Evolutionary conservation across 345 rosid species (phyloP), one percentile per base, ranked within the genome.

Genomic region (Theobroma cacao): DNA sequence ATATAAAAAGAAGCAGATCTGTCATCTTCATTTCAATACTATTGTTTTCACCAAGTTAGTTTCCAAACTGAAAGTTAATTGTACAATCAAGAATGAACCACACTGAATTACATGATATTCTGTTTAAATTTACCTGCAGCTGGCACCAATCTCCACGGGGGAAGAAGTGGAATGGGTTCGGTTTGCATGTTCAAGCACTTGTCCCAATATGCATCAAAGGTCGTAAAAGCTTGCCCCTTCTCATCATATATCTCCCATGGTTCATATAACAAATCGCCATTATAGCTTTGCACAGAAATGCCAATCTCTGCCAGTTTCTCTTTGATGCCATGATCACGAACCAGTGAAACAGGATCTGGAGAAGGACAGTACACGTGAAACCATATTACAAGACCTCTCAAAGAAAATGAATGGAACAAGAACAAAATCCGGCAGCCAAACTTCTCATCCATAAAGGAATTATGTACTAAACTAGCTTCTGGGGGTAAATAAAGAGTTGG

Each of bases 241-340:
- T 90, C 92, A 41, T 89, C 81, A 66, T 90, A 91, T 76, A 93
- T 89, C 74, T 92, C 98, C 98, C 99, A 95, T 6, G 99, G 99
- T 79, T 95, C 97, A 82, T 87, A 90, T 84, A 95, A 74, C 72
- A 93, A 83, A 91, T 95, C 99, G 11, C 92, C 98, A 80, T 90
- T 95, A 73, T 84, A 95, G 89, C 93, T 93, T 78, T 93, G 91
- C 79, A 95, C 96, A n/a, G 96, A 88, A 80, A 95, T 81, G 41
- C 97, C 97, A 65, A 79, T 87, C 72, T 91, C 96, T 71, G 77
- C 82, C 41, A 92, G 85, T 72, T 91, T 88, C 85, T 90, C 95
- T 84, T 95, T 93, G 75, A 93, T 85, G 18, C 74, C 81, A 82
- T 92, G 98, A 80, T 93, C 99, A 53, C 94, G 89, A 83, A 91